phyloP scores from a whole-genome alignment of 2,329 filamentous ascomycete genomes.

The Xylariaceae sp. region DNA sequence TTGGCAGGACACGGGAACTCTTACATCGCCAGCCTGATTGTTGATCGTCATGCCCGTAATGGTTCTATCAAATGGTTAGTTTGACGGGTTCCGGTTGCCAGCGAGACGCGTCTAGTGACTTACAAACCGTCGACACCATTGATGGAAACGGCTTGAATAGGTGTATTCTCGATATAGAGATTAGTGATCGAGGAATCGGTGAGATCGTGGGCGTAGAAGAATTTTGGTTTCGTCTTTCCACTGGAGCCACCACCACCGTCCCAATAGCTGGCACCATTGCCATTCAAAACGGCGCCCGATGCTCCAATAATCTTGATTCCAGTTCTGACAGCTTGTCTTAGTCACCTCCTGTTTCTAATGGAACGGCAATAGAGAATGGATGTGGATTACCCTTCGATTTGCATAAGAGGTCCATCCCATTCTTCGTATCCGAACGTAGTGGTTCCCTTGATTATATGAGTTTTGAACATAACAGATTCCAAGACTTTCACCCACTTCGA shows the following conservation, averaged over 20 bases:
- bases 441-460: slow-evolving; percentile 48
- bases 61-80: slow-evolving; percentile 12
- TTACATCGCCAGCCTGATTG: slow-evolving; percentile 50
- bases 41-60: slow-evolving; percentile 54
- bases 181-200: slow-evolving; percentile 46
- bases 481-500: background rate
- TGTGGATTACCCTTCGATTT: slow-evolving; percentile 47
- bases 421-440: slow-evolving; percentile 67
- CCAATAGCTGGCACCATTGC: slow-evolving; percentile 59
- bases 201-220: slow-evolving; percentile 55
- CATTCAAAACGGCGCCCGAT: slow-evolving; percentile 52
- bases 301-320: slow-evolving; percentile 53
- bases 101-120: slow-evolving; percentile 29
- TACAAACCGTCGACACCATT: slow-evolving; percentile 40
- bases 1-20: background rate
- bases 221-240: slow-evolving; percentile 62
- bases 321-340: slow-evolving; percentile 21
- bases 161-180: slow-evolving; percentile 53
- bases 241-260: slow-evolving; percentile 59
- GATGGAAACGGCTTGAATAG: slow-evolving; percentile 46
- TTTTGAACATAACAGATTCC: slow-evolving; percentile 3
- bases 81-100: background rate
- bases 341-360: background rate
- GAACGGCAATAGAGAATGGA: background rate
- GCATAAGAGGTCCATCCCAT: slow-evolving; percentile 63